phyloP scores from a whole-genome alignment of 2,329 filamentous ascomycete genomes.

The Nigrograna mackinnonii region DNA sequence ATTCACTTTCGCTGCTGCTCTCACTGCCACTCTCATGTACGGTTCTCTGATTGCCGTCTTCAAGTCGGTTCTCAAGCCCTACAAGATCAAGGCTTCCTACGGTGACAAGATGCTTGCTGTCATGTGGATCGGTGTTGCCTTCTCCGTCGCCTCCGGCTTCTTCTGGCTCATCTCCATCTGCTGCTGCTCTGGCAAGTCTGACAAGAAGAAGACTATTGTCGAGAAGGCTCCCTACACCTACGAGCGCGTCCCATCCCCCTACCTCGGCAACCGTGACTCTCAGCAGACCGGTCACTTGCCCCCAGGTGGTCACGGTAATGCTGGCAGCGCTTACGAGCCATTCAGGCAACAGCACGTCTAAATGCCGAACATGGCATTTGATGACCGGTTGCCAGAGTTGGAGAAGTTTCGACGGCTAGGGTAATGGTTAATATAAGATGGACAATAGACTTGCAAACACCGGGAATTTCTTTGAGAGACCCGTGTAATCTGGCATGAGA shows the following conservation, averaged over 20 bases:
- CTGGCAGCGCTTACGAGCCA: conserved; percentile 46
- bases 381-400: too few relatives aligned
- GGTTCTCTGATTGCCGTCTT: conserved; percentile 70
- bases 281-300: conserved; percentile 8
- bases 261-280: conserved; percentile 38
- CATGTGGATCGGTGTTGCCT: conserved; percentile 79
- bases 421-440: too few relatives aligned
- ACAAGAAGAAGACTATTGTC: conserved; percentile 50
- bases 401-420: not conserved
- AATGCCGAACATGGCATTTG: too few relatives aligned
- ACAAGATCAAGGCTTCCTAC: conserved; percentile 69
- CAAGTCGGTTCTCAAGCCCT: conserved; percentile 67
- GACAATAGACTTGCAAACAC: too few relatives aligned
- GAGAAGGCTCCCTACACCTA: conserved; percentile 67
- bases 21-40: conserved; percentile 76
- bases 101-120: conserved; percentile 71
- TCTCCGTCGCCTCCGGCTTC: conserved; percentile 73
- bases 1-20: conserved; percentile 67
- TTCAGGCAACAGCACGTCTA: conserved; percentile 40
- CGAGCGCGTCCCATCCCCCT: conserved; percentile 55
- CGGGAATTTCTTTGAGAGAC: too few relatives aligned
- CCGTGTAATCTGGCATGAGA: conserved; percentile 1
- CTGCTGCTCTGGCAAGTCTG: conserved; percentile 77
- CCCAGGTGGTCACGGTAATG: conserved; percentile 22
- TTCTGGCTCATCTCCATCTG: conserved; percentile 94